Evolutionary conservation across 1,139 yeast species (phyloP).

Genomic region (Pneumocystis jirovecii): DNA sequence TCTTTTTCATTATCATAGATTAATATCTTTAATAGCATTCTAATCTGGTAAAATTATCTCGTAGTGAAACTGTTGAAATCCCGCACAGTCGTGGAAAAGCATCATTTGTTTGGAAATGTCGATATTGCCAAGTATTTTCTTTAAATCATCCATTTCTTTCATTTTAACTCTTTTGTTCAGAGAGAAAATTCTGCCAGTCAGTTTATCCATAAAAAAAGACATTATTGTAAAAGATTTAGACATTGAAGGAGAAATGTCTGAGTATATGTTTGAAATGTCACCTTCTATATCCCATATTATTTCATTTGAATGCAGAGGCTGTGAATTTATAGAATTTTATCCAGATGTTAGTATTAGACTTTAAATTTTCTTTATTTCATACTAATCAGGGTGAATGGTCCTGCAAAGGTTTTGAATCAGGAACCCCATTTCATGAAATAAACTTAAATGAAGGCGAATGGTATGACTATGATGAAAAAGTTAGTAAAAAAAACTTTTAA

Average conservation of each 20-base stretch:
- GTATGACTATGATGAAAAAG: conserved; percentile 88
- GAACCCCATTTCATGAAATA: conserved; percentile 45
- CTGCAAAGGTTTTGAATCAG: conserved; percentile 42
- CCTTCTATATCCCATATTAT: conserved; percentile 33
- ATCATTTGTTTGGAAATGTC: conserved; percentile 67
- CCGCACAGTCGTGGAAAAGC: conserved; percentile 71
- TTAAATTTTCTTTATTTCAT: not conserved
- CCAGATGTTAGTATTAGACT: conserved; percentile 30
- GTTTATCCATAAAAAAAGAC: not conserved
- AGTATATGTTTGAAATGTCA: conserved; percentile 19
- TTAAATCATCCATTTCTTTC: not conserved
- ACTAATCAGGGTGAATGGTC: conserved; percentile 39
- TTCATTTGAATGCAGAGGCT: conserved; percentile 73
- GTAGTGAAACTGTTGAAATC: conserved; percentile 34
- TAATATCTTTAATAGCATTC: conserved; percentile 31
- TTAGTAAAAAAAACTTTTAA: conserved; percentile 24
- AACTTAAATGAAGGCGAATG: conserved; percentile 72
- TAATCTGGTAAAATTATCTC: conserved; percentile 47
- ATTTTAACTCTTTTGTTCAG: conserved; percentile 15
- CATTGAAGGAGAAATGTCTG: conserved; percentile 8
- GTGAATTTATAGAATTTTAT: conserved; percentile 53
- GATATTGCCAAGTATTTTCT: conserved; percentile 32
- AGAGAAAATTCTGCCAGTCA: conserved; percentile 27
- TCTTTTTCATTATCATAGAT: not conserved
- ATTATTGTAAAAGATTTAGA: not conserved